phyloP scores from a whole-genome alignment of 2,329 filamentous ascomycete genomes.

The Fusarium sp. region DNA sequence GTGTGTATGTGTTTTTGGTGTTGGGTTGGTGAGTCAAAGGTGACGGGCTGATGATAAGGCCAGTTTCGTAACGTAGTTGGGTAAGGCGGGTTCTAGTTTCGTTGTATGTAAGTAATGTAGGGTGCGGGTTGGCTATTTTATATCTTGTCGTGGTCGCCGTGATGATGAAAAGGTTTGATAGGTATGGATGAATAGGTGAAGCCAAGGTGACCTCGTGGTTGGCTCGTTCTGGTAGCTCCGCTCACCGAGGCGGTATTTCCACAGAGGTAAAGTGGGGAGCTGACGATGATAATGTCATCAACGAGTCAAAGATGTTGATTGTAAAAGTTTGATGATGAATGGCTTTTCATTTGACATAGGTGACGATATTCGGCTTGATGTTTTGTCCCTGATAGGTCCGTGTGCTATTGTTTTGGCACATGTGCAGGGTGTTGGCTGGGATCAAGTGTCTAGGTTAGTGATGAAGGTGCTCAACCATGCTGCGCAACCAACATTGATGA shows the following conservation, averaged over 20 bases:
- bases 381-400: neutral
- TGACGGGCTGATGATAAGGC: neutral
- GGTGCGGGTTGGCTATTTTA: neutral
- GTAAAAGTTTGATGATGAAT: neutral
- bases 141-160: neutral
- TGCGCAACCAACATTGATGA: neutral
- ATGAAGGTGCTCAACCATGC: neutral
- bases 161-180: neutral
- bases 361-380: neutral
- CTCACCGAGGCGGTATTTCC: neutral
- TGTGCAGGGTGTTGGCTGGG: neutral
- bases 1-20: neutral
- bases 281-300: neutral
- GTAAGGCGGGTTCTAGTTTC: neutral
- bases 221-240: slow-evolving; percentile 45
- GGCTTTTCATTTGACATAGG: neutral
- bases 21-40: neutral
- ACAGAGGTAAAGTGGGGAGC: slow-evolving; percentile 14
- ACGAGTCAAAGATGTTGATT: neutral
- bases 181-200: slow-evolving; percentile 4
- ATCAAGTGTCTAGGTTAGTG: neutral
- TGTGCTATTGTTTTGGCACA: neutral
- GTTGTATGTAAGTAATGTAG: neutral
- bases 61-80: neutral
- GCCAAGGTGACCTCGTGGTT: slow-evolving; percentile 10